Evolutionary conservation across 106 monocot genomes (phyloP).

Genomic region (Dendrobium chrysotoxum): DNA sequence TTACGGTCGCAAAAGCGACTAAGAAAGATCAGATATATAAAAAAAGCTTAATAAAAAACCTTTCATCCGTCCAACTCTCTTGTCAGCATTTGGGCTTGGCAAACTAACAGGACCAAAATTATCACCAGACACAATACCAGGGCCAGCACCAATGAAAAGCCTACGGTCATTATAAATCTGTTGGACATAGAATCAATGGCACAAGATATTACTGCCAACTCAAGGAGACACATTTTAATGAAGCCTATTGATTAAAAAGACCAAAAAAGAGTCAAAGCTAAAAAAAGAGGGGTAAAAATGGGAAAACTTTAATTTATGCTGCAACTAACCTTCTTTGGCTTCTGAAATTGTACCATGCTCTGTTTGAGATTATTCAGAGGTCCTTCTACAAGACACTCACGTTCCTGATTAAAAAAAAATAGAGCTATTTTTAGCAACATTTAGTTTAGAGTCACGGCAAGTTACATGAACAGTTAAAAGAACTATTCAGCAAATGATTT

Average conservation of each 20-base stretch:
- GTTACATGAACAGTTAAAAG: background rate
- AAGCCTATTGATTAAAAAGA: background rate
- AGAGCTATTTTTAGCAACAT: background rate
- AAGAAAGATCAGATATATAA: background rate
- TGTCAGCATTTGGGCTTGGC: conserved; percentile 46
- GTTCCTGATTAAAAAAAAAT: conserved; percentile 45
- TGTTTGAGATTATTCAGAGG: conserved; percentile 97
- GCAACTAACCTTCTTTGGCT: conserved; percentile 75
- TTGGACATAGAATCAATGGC: conserved; percentile 5
- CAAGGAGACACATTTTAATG: background rate
- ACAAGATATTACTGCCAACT: conserved; percentile 1
- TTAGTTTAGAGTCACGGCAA: background rate
- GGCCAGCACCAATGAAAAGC: conserved; percentile 55
- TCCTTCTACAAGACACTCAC: conserved; percentile 97
- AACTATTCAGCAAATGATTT: background rate
- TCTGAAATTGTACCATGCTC: conserved; percentile 99
- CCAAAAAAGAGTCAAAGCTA: background rate
- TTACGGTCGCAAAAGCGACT: background rate
- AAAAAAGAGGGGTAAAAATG: background rate
- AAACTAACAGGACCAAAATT: conserved; percentile 37
- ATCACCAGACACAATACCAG: conserved; percentile 41
- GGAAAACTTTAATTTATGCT: background rate
- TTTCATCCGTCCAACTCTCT: conserved; percentile 63
- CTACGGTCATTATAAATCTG: conserved; percentile 92
- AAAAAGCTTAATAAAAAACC: conserved; percentile 21